Conservation (phyloP, 805 yeast genomes). For the Yarrowia sp. region DNA sequence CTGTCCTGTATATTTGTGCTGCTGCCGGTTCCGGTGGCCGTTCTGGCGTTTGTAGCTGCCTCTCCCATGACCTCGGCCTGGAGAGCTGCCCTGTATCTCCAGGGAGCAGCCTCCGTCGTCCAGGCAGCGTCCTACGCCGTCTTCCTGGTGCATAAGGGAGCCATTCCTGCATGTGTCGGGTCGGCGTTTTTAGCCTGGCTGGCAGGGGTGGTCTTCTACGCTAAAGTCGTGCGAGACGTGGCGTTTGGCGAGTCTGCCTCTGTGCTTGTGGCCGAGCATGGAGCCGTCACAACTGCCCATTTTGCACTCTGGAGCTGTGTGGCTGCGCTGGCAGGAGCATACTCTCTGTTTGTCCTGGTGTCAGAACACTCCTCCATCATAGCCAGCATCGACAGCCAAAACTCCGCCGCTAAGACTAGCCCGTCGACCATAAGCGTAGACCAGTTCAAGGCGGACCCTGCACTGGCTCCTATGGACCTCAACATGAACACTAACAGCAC, state of each 20-base stretch:
- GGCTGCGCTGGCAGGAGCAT: conserved; percentile 7
- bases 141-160: conserved; percentile 4
- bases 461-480: background rate
- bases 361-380: conserved; percentile 13
- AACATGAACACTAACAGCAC: conserved; percentile 25
- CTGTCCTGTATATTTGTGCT: conserved; percentile 10
- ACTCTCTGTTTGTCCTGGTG: conserved; percentile 4
- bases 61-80: background rate
- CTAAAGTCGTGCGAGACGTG: conserved; percentile 18
- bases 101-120: conserved; percentile 4
- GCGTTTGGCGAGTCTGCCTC: background rate
- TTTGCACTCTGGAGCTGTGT: conserved; percentile 11
- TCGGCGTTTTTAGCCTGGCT: conserved; percentile 27
- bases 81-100: conserved; percentile 14
- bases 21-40: conserved; percentile 22
- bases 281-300: conserved; percentile 9
- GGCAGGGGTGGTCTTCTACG: conserved; percentile 9
- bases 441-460: conserved; percentile 15
- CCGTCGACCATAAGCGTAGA: conserved; percentile 22
- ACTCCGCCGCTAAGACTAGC: background rate
- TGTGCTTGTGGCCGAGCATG: background rate
- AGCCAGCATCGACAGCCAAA: background rate
- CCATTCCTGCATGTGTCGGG: conserved; percentile 3
- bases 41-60: conserved; percentile 16
- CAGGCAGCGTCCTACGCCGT: conserved; percentile 18